Base-by-base conservation (phyloP, 148 eudicot species). In the Camellia lanceoleosa region DNA sequence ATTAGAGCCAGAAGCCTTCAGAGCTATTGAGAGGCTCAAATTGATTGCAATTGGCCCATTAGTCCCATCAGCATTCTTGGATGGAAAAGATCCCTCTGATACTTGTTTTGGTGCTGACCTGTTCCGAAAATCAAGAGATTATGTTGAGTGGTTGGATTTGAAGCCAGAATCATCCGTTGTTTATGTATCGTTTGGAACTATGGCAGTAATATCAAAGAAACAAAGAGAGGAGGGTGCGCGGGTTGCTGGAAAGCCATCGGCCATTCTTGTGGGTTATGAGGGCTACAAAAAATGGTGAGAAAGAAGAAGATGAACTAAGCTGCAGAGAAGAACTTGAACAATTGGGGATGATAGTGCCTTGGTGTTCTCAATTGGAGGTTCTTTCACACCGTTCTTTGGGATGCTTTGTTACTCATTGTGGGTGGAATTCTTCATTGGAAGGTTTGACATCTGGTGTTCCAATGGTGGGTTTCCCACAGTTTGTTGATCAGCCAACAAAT, bases 171-270 rank as follows among this genome's bases (percentile, higher is more conserved):
- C 38, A 6, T 89, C 89, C 1, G 90, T 89, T 9, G 67, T 89
- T 0, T 89, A 89, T 51, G 85, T 84, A 43, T 84, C 92, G n/a
- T 87, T 87, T 69, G 92, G 92, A 8, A 87, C 83, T 63, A 55
- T 86, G 38, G 70, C 74, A 7, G 73, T 52, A 46, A 10, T 87
- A 20, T 64, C 51, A 41, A 75, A 76, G 49, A 77, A 63, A 18
- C 87, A 86, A 74, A 73, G 73, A 41, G 81, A 71, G 13, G 90
- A 89, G 47, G 79, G 87, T 74, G 3, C 68, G 81, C 7, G 87
- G 87, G 6, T 43, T 89, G 3, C 20, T 68, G 5, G 74, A 54
- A 30, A 86, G 66, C 14, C 64, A 42, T 0, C 56, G 81, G 18
- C 86, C 88, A 5, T 89, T 80, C 68, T 19, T 89, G 65, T 89